A percentile compares a stretch with the other conserved stretches of the same genome.
phyloP scores from a whole-genome alignment of 2,329 filamentous ascomycete genomes.

The Colletotrichum orchidophilum region DNA sequence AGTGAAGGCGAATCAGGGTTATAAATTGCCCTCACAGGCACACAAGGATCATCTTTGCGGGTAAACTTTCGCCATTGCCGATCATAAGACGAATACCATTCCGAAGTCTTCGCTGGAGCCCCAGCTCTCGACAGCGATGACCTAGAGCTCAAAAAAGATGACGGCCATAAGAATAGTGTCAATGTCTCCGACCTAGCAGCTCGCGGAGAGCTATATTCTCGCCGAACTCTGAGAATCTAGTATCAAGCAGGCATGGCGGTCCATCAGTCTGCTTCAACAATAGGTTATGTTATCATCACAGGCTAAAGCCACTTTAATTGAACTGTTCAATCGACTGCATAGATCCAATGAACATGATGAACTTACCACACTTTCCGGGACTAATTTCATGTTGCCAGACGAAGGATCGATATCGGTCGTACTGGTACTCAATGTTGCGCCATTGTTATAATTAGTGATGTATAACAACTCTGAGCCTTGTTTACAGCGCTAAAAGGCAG shows the following conservation, averaged over 20 bases:
- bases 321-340: too few species aligned
- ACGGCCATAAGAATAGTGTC: background rate
- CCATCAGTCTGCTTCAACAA: too few species aligned
- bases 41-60: background rate
- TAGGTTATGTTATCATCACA: background rate
- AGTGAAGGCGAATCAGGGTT: background rate
- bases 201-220: background rate
- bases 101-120: background rate
- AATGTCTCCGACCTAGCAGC: background rate
- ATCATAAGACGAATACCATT: background rate
- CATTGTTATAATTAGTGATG: too few species aligned
- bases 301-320: background rate
- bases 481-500: too few species aligned
- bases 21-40: background rate
- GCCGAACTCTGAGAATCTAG: background rate
- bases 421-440: too few species aligned
- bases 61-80: background rate
- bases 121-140: background rate
- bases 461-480: too few species aligned
- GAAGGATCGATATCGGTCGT: background rate
- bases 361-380: too few species aligned
- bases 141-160: background rate
- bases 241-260: too few species aligned
- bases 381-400: background rate
- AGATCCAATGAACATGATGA: too few species aligned